Evolutionary conservation across 495 filamentous ascomycete genomes (phyloP), one percentile per base, ranked within the genome.

Genomic region (Clohesyomyces aquaticus): DNA sequence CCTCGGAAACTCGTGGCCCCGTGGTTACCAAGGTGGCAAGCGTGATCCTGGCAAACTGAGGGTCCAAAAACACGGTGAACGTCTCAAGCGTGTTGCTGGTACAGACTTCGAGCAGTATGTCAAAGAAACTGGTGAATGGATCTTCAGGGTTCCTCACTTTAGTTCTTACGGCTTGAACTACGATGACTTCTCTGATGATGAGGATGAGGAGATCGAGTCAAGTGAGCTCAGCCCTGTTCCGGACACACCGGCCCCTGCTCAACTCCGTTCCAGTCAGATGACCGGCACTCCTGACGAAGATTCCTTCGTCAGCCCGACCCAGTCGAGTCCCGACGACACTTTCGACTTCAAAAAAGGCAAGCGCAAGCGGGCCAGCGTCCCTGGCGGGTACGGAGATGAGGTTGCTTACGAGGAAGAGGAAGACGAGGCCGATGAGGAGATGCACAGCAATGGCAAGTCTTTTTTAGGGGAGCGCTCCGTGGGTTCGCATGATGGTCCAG

Each of bases 111-210:
- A 91, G 49, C 78, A 81, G 61, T 98, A 96, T 74, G 82, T 93
- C 42, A 77, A 72, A 41, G 82, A 88, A 19, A 90, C 85, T 28
- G 94, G 94, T 54, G 83, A 88, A 23, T 98, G 94, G 94, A 82
- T 83, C 6, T 98, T 98, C 78, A 86, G 79, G 19, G 94, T 98
- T 41, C 85, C 91, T 61, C 94, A 98, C 75, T 98, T 92, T 75
- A 96, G 91, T 16, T 96, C 91, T 9, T 98, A 98, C 73, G 91
- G 87, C n/a, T 80, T 97, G 51, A 88, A 91, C 65, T 90, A 94
- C 65, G 89, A 93, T 45, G 89, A 90, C 25, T 88, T 91, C 47
- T 89, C 91, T 35, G 83, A 86, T 16, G 59, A 53, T 12, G 51
- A 55, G 51, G 69, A 73, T n/a, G 63, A 66, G 6, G 46, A 61